Evolutionary conservation across 768 basidiomycete species (phyloP).

Genomic region (Boletus rufocinnamomeus): DNA sequence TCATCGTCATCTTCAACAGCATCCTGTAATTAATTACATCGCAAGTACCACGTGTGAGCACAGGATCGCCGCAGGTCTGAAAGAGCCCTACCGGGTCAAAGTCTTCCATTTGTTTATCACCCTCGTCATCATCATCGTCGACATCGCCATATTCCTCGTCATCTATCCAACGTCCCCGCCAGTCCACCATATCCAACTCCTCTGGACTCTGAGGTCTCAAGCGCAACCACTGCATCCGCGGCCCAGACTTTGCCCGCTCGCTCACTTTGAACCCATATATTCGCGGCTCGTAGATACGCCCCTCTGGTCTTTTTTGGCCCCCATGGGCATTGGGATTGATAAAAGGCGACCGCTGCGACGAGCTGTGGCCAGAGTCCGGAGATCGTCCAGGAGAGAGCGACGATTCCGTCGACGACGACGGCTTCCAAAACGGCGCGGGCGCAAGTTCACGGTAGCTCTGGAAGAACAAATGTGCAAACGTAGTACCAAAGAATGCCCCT

Average conservation of each 20-base stretch:
- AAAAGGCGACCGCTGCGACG: conserved; percentile 58
- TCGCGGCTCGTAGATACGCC: conserved; percentile 84
- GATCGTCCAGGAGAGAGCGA: conserved; percentile 58
- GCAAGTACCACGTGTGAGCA: conserved; percentile 17
- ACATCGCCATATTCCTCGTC: conserved; percentile 75
- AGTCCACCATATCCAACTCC: conserved; percentile 87
- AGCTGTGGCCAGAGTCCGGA: conserved; percentile 52
- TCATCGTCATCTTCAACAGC: conserved; percentile 59
- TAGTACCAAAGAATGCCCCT: conserved; percentile 99
- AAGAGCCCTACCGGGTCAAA: conserved; percentile 68
- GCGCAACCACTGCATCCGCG: conserved; percentile 96
- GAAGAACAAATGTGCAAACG: conserved; percentile 98
- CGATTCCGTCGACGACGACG: conserved; percentile 51
- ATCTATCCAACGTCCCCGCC: conserved; percentile 85
- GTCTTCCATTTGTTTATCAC: conserved; percentile 81
- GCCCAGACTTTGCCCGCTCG: conserved; percentile 91
- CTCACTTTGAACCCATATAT: conserved; percentile 99
- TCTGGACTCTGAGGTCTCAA: conserved; percentile 77
- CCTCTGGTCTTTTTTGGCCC: conserved; percentile 85
- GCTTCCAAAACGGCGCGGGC: conserved; percentile 89
- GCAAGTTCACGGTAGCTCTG: conserved; percentile 96
- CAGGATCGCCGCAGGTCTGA: neutral
- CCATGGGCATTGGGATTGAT: conserved; percentile 88
- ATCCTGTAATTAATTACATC: conserved; percentile 41
- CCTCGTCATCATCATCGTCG: conserved; percentile 50